phyloP scores from a whole-genome alignment of 2,329 filamentous ascomycete species.

The Torrubiella hemipterigena region DNA sequence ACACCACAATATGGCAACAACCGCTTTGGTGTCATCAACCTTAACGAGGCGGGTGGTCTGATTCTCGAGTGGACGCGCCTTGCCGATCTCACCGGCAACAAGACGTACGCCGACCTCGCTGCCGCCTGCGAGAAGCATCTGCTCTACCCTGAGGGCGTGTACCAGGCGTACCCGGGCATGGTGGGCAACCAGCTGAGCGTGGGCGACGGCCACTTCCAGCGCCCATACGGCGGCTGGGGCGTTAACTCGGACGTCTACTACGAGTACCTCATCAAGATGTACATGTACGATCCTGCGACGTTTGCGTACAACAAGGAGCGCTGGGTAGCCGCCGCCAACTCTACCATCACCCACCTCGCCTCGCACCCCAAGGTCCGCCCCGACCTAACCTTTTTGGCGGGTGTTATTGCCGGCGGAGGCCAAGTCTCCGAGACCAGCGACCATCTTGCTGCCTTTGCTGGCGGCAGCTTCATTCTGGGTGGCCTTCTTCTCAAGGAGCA shows the following conservation, averaged over 20 bases:
- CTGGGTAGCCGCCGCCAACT: conserved; percentile 66
- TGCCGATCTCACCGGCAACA: conserved; percentile 60
- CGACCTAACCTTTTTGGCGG: conserved; percentile 63
- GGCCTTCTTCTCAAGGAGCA: conserved; percentile 54
- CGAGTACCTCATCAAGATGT: conserved; percentile 90
- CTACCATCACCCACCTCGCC: conserved; percentile 57
- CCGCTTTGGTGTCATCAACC: conserved; percentile 57
- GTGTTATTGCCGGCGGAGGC: conserved; percentile 45
- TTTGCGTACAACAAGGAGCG: conserved; percentile 57
- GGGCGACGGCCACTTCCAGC: conserved; percentile 51
- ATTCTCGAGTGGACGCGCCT: conserved; percentile 77
- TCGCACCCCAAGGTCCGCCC: conserved; percentile 54
- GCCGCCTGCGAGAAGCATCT: conserved; percentile 61
- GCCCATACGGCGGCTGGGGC: conserved; percentile 62
- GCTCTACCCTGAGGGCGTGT: conserved; percentile 42
- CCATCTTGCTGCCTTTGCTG: conserved; percentile 69
- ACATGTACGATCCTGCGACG: conserved; percentile 56
- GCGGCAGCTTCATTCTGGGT: conserved; percentile 74
- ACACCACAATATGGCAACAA: conserved; percentile 32
- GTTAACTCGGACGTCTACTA: conserved; percentile 74
- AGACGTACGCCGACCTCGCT: conserved; percentile 52
- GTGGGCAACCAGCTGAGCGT: conserved; percentile 58
- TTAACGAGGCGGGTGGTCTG: conserved; percentile 67
- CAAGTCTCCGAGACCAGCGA: conserved; percentile 27
- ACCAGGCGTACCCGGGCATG: conserved; percentile 67